Percentiles rank a stretch among this genome's conserved stretches.
phyloP scores from a whole-genome alignment of 2,329 filamentous ascomycete genomes.

The Cytospora piceae region DNA sequence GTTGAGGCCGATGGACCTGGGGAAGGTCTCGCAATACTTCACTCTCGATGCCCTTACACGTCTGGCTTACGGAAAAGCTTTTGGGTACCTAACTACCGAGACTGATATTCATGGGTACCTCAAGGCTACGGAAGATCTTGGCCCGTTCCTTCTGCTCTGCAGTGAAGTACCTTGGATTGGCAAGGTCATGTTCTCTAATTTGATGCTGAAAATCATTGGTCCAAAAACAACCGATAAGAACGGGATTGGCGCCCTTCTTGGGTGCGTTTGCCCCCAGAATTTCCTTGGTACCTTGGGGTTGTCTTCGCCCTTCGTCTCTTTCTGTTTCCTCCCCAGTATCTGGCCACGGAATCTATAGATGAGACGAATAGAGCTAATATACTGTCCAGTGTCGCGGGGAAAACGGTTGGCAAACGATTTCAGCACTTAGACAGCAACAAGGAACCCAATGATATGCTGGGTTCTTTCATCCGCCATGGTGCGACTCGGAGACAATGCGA shows the following conservation, averaged over 20 bases:
- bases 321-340: too few species aligned
- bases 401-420: conserved; percentile 29
- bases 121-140: conserved; percentile 39
- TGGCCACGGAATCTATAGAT: too few species aligned
- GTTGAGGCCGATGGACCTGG: conserved; percentile 52
- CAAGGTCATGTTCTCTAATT: not conserved
- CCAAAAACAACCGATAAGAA: not conserved
- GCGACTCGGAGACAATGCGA: not conserved
- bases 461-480: conserved; percentile 3
- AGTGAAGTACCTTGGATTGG: not conserved
- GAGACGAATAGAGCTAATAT: not conserved
- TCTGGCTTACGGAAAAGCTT: conserved; percentile 54
- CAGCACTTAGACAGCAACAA: conserved; percentile 31
- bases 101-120: conserved; percentile 54
- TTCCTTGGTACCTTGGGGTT: not conserved
- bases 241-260: not conserved
- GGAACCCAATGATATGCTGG: conserved; percentile 18
- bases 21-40: conserved; percentile 54
- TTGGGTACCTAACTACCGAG: conserved; percentile 53
- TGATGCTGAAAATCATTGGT: not conserved
- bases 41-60: conserved; percentile 60
- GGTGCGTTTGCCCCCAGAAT: not conserved
- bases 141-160: not conserved
- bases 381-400: conserved; percentile 27
- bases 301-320: too few species aligned